Evolutionary conservation across 78 protist species (phyloP).

Genomic region (Chrysochromulina parva): DNA sequence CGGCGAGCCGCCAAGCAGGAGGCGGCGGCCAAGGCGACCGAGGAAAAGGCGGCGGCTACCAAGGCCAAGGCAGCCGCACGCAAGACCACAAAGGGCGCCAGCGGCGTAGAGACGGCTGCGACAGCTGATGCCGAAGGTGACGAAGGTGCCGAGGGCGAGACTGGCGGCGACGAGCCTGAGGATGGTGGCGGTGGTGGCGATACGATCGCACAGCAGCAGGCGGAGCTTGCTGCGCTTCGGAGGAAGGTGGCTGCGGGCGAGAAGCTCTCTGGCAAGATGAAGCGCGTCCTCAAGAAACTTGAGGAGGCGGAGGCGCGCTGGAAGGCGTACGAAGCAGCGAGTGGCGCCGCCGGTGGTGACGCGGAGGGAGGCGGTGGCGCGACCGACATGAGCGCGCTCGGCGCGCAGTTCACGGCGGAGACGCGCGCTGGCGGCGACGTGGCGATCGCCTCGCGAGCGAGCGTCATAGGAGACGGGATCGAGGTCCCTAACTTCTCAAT

Average conservation of each 20-base stretch:
- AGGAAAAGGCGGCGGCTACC: too few relatives aligned
- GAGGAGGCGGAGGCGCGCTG: constrained; percentile 7
- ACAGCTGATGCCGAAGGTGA: too few relatives aligned
- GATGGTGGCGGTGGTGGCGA: not conserved
- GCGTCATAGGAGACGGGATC: not conserved
- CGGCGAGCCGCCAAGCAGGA: too few relatives aligned
- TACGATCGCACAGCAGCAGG: not conserved
- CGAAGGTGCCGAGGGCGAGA: too few relatives aligned
- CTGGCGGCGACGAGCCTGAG: too few relatives aligned
- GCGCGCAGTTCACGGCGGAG: not conserved
- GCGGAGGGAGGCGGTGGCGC: not conserved
- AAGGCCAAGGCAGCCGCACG: too few relatives aligned
- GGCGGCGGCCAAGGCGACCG: too few relatives aligned
- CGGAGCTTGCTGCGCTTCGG: not conserved
- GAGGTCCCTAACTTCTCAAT: not conserved
- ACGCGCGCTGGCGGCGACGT: not conserved
- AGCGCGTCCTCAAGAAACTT: constrained; percentile 2
- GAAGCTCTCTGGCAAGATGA: not conserved
- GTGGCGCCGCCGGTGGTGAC: not conserved
- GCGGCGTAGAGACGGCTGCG: too few relatives aligned
- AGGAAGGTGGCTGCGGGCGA: not conserved
- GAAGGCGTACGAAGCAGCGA: not conserved
- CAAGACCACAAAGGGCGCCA: too few relatives aligned
- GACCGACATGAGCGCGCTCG: not conserved
- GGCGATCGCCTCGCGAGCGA: not conserved